Base-by-base conservation (phyloP, 2,329 filamentous ascomycete genomes). In the Cladosporium austrohemisphaericum region DNA sequence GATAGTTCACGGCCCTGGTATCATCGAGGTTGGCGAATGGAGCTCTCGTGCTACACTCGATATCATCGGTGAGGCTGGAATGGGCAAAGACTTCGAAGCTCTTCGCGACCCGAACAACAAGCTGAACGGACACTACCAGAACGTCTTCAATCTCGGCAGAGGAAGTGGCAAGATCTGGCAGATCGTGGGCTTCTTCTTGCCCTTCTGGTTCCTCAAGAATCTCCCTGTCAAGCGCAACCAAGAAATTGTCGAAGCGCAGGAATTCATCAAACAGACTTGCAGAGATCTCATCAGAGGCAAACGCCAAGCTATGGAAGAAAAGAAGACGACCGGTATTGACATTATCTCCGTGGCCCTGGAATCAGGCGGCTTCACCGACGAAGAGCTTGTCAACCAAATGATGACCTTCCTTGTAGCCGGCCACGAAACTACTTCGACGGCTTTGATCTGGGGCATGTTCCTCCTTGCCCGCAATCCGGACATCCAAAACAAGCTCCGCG, bases 311-410 rank as follows among this genome's bases (percentile, higher is more conserved):
- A 61, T 84, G 18, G 67, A 71, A 48, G 68, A 71, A 25, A 53
- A 59, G 45, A 57, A 59, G 31, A 55, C 57, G 14, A 57, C 53
- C 10, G 68, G 68, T 33, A 71, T 77, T 6, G 89, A 95, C 65
- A 93, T 95, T 51, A 73, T 95, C 26, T 88, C 85, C 1, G 85
- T 92, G 0, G 89, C 89, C 13, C 73, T 95, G 40, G 79, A 84
- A 63, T 88, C 83, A 31, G 86, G 86, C 38, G 81, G 76, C 5
- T 93, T 94, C 68, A 78, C 71, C 10, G 87, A 93, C 54, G 85
- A 89, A 41, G 82, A 88, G 52, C 78, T 95, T n/a, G 80, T 89
- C 28, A 86, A 93, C 65, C 89, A 95, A 68, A 79, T 93, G 64
- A 93, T 94, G 87, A 93, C 49, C 14, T 51, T 51, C 49, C 22